Evolutionary conservation across 2,329 filamentous ascomycete genomes (phyloP), one percentile per base, ranked within the genome.

Genomic region (Cercospora nicotianae): DNA sequence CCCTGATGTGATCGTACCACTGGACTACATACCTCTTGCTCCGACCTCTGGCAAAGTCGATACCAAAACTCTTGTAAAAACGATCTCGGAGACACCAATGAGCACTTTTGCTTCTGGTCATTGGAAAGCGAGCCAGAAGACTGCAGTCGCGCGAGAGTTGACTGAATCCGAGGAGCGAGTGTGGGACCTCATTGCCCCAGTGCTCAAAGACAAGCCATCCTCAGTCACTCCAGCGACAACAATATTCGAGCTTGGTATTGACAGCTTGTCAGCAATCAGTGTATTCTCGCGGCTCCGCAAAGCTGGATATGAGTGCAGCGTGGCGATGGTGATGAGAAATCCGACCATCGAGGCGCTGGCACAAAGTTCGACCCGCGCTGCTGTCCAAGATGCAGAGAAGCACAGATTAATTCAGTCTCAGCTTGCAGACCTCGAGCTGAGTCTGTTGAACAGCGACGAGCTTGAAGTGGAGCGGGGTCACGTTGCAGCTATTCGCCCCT

Each of bases 221-320:
- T 26, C 36, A n/a, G 60, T 66, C 12, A 63, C 45, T 12, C 63
- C 68, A 26, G 51, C 36, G 18, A 63, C 64, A 2, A 67, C 64
- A 8, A 42, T 70, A 8, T 70, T 67, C 57, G 64, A 69, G 53
- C 60, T 70, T 9, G 69, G 69, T 3, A 70, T 70, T 20, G 69
- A 70, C 58, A 70, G 69, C 53, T 39, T 70, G 51, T 68, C 69
- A 10, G 69, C 67, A 8, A 69, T 70, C 48, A 66, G 55, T 57
- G 66, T 70, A 12, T 68, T 68, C 55, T 68, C 68, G 3, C 60
- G 65, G 26, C 68, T 70, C 13, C 66, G 66, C 20, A 60, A 30
- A 18, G 63, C 63, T 60, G 66, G 66, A 2, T 70, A 68, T 23
- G 33, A 66, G 13, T 68, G 66, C 55, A 70, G 68, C 36, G 66